These are phyloP conservation scores for Aspergillus haitiensis DNA, from an alignment of 495 filamentous ascomycete genomes.

Conservation along the genomic window DNA sequence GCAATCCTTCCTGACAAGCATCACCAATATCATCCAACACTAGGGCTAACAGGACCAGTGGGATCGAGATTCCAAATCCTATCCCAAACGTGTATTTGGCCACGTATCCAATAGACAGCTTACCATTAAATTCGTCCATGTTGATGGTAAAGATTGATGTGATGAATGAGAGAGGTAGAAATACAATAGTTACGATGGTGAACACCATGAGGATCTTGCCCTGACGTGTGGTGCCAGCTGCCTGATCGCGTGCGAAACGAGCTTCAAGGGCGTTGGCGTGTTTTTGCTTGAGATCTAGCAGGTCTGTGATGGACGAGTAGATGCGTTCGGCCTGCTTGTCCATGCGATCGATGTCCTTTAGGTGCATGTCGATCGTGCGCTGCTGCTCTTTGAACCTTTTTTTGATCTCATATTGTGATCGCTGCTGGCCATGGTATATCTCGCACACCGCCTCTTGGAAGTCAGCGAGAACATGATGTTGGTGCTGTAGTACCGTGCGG, in stretches of 20 bases:
- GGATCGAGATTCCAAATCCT: constrained; percentile 65
- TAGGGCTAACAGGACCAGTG: constrained; percentile 59
- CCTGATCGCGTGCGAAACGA: constrained; percentile 66
- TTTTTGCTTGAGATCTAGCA: constrained; percentile 65
- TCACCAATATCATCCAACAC: constrained; percentile 56
- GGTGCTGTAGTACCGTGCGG: constrained; percentile 58
- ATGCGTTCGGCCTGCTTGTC: constrained; percentile 66
- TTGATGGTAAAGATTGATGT: constrained; percentile 67
- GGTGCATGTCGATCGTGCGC: constrained; percentile 58
- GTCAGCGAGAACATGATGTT: constrained; percentile 54
- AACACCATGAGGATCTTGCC: constrained; percentile 75
- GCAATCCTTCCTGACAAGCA: constrained; percentile 32
- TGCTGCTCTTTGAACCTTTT: constrained; percentile 61
- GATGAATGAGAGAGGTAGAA: constrained; percentile 68
- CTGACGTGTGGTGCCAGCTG: constrained; percentile 63
- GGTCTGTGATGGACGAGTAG: constrained; percentile 61
- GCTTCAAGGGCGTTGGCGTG: constrained; percentile 72
- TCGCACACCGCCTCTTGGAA: constrained; percentile 56
- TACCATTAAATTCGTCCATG: constrained; percentile 52
- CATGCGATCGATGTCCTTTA: constrained; percentile 68
- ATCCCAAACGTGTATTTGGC: constrained; percentile 66
- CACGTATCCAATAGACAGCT: constrained; percentile 57
- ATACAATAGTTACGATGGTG: constrained; percentile 70
- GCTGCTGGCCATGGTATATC: constrained; percentile 47
- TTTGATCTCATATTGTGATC: constrained; percentile 53